Conservation (phyloP, 441 rosid species). For the Isatis lusitanica region DNA sequence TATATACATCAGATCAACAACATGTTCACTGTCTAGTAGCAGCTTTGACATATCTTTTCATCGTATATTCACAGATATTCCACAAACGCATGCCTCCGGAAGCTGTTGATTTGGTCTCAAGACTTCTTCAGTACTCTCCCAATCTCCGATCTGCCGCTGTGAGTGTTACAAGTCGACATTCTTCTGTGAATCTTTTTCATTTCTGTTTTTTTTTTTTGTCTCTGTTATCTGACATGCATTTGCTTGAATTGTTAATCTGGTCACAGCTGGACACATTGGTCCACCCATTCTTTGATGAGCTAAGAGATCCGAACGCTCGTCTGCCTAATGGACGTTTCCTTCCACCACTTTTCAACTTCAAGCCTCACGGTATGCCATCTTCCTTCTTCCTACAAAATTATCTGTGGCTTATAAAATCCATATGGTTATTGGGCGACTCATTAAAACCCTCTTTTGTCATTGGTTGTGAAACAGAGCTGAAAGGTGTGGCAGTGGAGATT, state of each 20-base stretch:
- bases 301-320: constrained; percentile 54
- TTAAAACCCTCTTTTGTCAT: background rate
- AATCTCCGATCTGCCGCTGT: constrained; percentile 85
- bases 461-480: constrained; percentile 48
- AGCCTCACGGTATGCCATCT: constrained; percentile 42
- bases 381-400: background rate
- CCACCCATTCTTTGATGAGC: constrained; percentile 76
- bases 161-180: constrained; percentile 38
- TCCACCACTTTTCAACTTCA: constrained; percentile 64
- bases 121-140: constrained; percentile 94
- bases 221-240: background rate
- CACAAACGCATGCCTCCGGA: constrained; percentile 96
- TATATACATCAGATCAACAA: background rate
- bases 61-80: constrained; percentile 56
- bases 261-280: constrained; percentile 60
- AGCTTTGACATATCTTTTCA: constrained; percentile 1
- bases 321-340: constrained; percentile 65
- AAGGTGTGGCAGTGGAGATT: constrained; percentile 51
- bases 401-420: background rate
- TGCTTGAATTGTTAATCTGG: background rate
- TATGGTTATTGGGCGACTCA: background rate
- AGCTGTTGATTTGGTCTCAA: constrained; percentile 94
- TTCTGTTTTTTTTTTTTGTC: background rate
- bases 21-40: background rate
- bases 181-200: background rate